Conservation (phyloP, 31 red algal species). For the Bonnemaisonia californica region DNA sequence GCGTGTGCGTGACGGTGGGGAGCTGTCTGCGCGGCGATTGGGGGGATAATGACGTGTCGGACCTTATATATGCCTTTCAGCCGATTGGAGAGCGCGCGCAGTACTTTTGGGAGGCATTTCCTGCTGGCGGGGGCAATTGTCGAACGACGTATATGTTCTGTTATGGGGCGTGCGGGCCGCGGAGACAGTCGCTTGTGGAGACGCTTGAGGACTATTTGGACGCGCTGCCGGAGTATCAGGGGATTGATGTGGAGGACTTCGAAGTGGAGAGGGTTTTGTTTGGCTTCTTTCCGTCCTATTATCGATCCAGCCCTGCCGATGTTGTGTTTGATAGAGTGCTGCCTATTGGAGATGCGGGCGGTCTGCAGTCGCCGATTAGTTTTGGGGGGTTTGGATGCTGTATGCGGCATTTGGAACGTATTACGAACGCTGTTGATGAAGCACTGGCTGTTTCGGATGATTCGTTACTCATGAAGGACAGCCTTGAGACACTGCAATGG, state of each 20-base stretch:
- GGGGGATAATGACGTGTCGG: conserved; percentile 47
- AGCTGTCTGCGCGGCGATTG: conserved; percentile 64
- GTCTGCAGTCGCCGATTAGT: conserved; percentile 90
- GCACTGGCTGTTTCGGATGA: conserved; percentile 57
- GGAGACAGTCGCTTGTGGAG: conserved; percentile 64
- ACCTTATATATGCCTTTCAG: conserved; percentile 75
- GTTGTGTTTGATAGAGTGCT: conserved; percentile 74
- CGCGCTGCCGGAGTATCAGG: conserved; percentile 78
- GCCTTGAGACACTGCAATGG: conserved; percentile 65
- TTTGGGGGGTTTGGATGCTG: conserved; percentile 97
- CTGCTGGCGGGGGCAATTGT: conserved; percentile 30
- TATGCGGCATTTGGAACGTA: conserved; percentile 77
- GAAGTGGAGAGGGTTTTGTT: conserved; percentile 76
- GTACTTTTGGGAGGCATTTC: conserved; percentile 97
- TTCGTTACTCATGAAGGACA: conserved; percentile 32
- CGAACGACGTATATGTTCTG: conserved; percentile 95
- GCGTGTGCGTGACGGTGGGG: conserved; percentile 92
- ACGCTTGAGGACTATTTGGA: conserved; percentile 79
- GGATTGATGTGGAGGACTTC: conserved; percentile 49
- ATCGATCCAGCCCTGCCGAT: conserved; percentile 50
- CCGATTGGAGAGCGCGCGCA: conserved; percentile 60
- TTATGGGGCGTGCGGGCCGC: conserved; percentile 63
- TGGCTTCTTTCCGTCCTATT: conserved; percentile 89
- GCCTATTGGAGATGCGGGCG: conserved; percentile 85
- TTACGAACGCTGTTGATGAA: conserved; percentile 50